Percentiles rank a stretch among this genome's conserved stretches.
Conservation (phyloP, 257 asterid genomes). For the Solanum pinnatisectum region DNA sequence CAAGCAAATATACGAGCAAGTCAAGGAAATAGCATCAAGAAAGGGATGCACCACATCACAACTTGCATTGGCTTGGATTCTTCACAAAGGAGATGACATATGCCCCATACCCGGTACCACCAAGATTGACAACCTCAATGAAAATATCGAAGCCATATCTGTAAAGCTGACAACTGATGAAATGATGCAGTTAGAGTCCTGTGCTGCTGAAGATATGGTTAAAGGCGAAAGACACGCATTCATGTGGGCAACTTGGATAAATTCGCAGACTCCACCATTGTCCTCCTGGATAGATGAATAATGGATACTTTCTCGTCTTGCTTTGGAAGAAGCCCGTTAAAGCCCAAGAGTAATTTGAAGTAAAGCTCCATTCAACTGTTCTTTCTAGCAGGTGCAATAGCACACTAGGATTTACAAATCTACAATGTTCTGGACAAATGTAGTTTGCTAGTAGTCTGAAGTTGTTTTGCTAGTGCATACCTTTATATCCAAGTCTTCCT, state of each 20-base stretch:
- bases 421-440: neutral
- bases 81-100: slow-evolving; percentile 23
- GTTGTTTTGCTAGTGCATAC: neutral
- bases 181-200: slow-evolving; percentile 17
- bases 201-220: slow-evolving; percentile 11
- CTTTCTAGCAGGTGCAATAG: neutral
- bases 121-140: slow-evolving; percentile 14
- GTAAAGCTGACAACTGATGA: slow-evolving; percentile 15
- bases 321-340: neutral
- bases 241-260: slow-evolving; percentile 12
- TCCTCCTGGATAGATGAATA: slow-evolving; percentile 17
- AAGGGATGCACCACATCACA: slow-evolving; percentile 24
- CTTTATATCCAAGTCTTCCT: neutral
- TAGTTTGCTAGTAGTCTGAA: neutral
- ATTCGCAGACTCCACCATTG: slow-evolving; percentile 22
- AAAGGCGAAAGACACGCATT: slow-evolving; percentile 15
- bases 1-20: slow-evolving; percentile 8
- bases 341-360: neutral
- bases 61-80: slow-evolving; percentile 36
- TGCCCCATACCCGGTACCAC: slow-evolving; percentile 33
- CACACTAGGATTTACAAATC: neutral
- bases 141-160: slow-evolving; percentile 17
- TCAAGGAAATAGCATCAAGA: slow-evolving; percentile 10
- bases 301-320: neutral
- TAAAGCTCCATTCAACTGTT: neutral